A percentile compares a stretch with the other conserved stretches of the same genome.
These are phyloP conservation scores for Mimosa bimucronata DNA, from an alignment of 306 rosid species.

Conservation along the genomic window DNA sequence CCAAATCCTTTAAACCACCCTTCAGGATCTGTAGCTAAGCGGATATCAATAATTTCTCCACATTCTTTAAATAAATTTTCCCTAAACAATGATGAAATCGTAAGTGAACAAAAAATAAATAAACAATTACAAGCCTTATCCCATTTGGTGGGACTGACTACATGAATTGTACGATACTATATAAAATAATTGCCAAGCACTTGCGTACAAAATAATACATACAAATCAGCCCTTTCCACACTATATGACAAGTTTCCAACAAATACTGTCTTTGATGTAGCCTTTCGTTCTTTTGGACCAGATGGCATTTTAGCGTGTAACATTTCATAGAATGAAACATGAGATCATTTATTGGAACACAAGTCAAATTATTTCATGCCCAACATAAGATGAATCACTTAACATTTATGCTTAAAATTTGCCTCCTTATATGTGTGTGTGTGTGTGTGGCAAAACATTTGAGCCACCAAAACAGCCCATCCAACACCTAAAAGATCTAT, in stretches of 20 bases:
- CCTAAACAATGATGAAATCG: conserved; percentile 45
- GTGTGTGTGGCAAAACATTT: too few species aligned
- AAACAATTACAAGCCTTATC: not conserved
- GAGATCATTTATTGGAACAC: not conserved
- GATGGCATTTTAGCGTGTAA: conserved; percentile 63
- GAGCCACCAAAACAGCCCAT: not conserved
- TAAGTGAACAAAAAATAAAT: not conserved
- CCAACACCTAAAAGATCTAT: not conserved
- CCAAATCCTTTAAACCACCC: conserved; percentile 76
- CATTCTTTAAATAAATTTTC: conserved; percentile 65
- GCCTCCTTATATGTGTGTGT: not conserved
- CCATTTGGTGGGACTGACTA: not conserved
- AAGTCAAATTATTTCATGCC: conserved; percentile 12
- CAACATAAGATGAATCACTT: conserved; percentile 1
- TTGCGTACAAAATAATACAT: conserved; percentile 33
- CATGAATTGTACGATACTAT: not conserved
- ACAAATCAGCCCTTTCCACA: conserved; percentile 70
- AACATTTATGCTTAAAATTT: not conserved
- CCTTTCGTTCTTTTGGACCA: conserved; percentile 41
- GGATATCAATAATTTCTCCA: conserved; percentile 71
- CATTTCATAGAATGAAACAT: conserved; percentile 17
- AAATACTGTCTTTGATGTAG: conserved; percentile 58
- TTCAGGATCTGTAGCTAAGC: conserved; percentile 52
- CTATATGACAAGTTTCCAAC: conserved; percentile 64
- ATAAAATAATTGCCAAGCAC: not conserved